phyloP scores from a whole-genome alignment of 768 basidiomycete genomes.

The Leccinellum rugosiceps region DNA sequence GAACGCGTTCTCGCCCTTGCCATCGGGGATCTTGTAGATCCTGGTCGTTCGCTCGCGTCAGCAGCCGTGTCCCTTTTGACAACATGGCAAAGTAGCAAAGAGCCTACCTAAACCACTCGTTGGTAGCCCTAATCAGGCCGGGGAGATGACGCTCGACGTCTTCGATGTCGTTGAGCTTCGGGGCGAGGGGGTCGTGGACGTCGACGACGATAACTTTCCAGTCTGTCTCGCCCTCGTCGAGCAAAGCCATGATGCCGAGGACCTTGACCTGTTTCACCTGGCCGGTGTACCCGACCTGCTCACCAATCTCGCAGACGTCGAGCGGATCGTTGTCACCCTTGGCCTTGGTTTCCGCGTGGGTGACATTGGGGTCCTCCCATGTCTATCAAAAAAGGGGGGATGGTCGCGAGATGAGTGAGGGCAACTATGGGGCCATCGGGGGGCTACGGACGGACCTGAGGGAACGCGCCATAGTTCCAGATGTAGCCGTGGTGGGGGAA shows the following conservation, averaged over 20 bases:
- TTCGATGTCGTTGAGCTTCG: slow-evolving; percentile 97
- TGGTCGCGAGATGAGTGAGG: neutral
- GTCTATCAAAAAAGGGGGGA: slow-evolving; percentile 51
- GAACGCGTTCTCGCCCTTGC: slow-evolving; percentile 96
- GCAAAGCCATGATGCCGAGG: slow-evolving; percentile 98
- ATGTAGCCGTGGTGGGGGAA: slow-evolving; percentile 99
- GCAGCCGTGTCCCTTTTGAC: neutral
- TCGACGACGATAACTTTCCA: slow-evolving; percentile 99
- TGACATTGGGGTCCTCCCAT: slow-evolving; percentile 90
- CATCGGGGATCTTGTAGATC: slow-evolving; percentile 96
- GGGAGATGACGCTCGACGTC: slow-evolving; percentile 98
- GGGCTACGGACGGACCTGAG: slow-evolving; percentile 58
- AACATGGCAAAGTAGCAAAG: neutral
- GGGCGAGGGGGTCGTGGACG: slow-evolving; percentile 89
- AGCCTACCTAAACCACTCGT: slow-evolving; percentile 94
- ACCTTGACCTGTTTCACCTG: slow-evolving; percentile 99
- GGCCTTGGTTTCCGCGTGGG: slow-evolving; percentile 96
- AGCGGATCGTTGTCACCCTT: slow-evolving; percentile 99
- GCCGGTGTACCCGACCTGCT: slow-evolving; percentile 94
- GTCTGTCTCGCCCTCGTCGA: slow-evolving; percentile 99
- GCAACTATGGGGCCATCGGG: neutral
- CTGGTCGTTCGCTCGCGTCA: slow-evolving; percentile 34
- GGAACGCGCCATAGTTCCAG: slow-evolving; percentile 99
- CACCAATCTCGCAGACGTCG: slow-evolving; percentile 99
- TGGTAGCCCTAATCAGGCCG: slow-evolving; percentile 93